These are phyloP conservation scores for Craterostigma plantagineum DNA, from an alignment of 257 asterid genomes.

Conservation along the genomic window DNA sequence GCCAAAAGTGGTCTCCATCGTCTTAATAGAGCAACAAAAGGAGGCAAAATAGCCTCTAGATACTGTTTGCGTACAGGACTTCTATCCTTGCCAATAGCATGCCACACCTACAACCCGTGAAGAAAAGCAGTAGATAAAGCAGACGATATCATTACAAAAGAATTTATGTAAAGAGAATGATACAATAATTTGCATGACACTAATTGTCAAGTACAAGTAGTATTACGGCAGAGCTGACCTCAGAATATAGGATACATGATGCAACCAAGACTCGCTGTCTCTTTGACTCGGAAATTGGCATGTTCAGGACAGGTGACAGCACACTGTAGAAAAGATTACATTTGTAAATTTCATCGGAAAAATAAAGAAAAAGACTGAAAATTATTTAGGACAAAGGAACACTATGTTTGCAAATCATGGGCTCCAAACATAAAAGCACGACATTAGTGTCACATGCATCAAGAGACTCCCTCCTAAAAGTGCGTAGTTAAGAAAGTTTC, in stretches of 20 bases:
- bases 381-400: no score
- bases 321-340: constrained; percentile 42
- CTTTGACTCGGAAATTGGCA: constrained; percentile 80
- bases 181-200: constrained; percentile 4
- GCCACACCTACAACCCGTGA: constrained; percentile 59
- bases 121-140: no score
- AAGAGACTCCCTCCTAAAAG: no score
- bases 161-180: constrained; percentile 5
- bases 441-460: no score
- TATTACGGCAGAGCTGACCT: constrained; percentile 30
- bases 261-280: constrained; percentile 96
- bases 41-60: constrained; percentile 84
- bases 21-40: constrained; percentile 85
- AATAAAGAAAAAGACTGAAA: no score
- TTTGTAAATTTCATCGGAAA: background rate
- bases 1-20: constrained; percentile 99
- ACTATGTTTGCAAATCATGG: no score
- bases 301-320: constrained; percentile 80
- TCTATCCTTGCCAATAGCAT: constrained; percentile 74
- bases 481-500: no score
- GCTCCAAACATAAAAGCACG: no score
- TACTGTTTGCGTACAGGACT: constrained; percentile 79
- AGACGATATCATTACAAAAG: background rate
- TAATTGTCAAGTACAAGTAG: constrained; percentile 1
- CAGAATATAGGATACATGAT: constrained; percentile 81